Base-by-base conservation (phyloP, 495 filamentous ascomycete species). In the Penicillium herquei region DNA sequence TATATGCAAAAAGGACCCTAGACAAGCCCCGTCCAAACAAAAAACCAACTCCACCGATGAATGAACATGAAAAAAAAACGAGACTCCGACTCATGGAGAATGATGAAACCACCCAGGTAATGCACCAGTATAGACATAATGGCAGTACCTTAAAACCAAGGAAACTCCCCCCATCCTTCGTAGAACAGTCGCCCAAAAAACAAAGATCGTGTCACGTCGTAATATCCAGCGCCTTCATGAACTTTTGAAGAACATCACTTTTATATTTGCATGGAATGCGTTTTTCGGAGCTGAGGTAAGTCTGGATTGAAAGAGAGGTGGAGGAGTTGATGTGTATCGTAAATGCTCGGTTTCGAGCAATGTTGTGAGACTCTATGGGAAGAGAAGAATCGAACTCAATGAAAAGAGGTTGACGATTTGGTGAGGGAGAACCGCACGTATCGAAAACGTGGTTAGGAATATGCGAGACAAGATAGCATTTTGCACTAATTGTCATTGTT, bases 91-190 rank as follows among this genome's bases (percentile, higher is more conserved):
- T 48, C 30, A 48, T 59, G 52, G 52, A 48, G 48, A 51, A 49
- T 42, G 17, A 42, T 45, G 26, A 35, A 48, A 51, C 52, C 52
- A 49, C 52, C 52, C 52, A 55, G 57, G 47, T 39, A 37, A 54
- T 46, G 51, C 51, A 54, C 42, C 51, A 54, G 51, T 54, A 54
- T 54, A 54, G 39, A 54, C 33, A 49, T 49, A 45, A 39, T 52
- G 51, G 51, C 41, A 46, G 17, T 52, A 52, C 50, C 51, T 44
- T 17, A 33, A 53, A 45, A n/a, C 39, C 42, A 34, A 21, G 39
- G 32, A 47, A 54, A 42, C 41, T 37, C 41, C 41, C 17, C 10
- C 32, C 11, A 21, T 34, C 51, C 14, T n/a, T 18, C 14, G 10
- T 26, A 18, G 18, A 51, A 39, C n/a, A 41, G 35, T 39, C 21